A percentile compares a stretch with the other conserved stretches of the same genome.
These are phyloP conservation scores for Colletotrichum godetiae DNA, from an alignment of 2,329 filamentous ascomycete genomes.

Conservation along the genomic window DNA sequence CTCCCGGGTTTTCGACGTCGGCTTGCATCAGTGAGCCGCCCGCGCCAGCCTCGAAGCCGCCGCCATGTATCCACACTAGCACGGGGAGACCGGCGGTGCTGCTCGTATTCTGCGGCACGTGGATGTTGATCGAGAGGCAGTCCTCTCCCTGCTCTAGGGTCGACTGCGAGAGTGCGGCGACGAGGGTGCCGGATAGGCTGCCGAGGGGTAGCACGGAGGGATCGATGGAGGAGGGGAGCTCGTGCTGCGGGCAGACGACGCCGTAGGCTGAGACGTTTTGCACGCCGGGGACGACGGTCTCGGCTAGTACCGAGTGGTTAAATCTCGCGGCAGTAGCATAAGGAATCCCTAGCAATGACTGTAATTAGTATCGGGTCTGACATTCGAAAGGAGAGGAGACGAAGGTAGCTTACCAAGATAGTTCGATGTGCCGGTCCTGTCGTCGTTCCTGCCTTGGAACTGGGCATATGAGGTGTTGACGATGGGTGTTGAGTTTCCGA, in stretches of 20 bases:
- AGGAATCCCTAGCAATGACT: too few relatives aligned
- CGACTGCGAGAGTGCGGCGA: not conserved
- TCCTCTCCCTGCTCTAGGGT: not conserved
- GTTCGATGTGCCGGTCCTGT: too few relatives aligned
- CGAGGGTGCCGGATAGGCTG: not conserved
- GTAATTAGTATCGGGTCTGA: too few relatives aligned
- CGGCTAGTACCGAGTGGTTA: not conserved
- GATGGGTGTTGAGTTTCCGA: too few relatives aligned
- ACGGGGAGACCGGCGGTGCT: constrained; percentile 6
- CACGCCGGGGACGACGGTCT: not conserved
- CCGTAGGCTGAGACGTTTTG: constrained; percentile 6
- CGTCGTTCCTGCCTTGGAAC: too few relatives aligned
- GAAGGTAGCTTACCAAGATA: too few relatives aligned
- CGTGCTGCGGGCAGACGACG: constrained; percentile 8
- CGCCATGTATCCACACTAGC: constrained; percentile 17
- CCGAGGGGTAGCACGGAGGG: not conserved
- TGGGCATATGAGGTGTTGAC: too few relatives aligned
- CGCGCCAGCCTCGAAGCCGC: constrained; percentile 31
- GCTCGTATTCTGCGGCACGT: not conserved
- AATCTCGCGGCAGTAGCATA: too few relatives aligned
- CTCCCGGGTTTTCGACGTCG: not conserved
- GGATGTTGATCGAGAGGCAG: constrained; percentile 8
- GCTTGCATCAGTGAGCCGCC: not conserved
- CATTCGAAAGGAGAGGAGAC: too few relatives aligned
- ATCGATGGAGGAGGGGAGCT: constrained; percentile 6